phyloP scores from a whole-genome alignment of 169 alveolate species.

The Theileria annulata region DNA sequence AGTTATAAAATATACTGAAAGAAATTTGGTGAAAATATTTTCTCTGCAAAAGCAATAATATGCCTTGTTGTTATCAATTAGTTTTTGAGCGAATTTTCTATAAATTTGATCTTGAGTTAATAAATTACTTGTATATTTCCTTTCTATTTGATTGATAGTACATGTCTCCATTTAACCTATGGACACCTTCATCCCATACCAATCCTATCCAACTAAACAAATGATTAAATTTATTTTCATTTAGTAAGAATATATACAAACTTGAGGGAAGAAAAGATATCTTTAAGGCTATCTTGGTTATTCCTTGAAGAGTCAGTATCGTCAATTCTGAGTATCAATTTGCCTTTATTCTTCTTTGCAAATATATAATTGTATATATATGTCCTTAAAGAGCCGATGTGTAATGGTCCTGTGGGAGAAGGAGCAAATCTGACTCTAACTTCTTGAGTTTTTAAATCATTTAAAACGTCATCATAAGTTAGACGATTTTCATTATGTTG shows the following conservation, averaged over 20 bases:
- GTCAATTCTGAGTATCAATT: slow-evolving; percentile 74
- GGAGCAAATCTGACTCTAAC: slow-evolving; percentile 69
- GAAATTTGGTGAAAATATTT: not conserved
- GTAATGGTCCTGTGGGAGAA: slow-evolving; percentile 81
- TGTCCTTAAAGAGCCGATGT: slow-evolving; percentile 82
- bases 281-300: slow-evolving; percentile 44
- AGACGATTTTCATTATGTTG: not conserved
- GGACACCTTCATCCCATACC: slow-evolving; percentile 81
- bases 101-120: not conserved
- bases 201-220: slow-evolving; percentile 77
- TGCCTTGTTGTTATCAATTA: slow-evolving; percentile 70
- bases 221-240: not conserved
- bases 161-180: slow-evolving; percentile 66
- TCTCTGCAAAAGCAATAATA: slow-evolving; percentile 79
- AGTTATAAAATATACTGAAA: slow-evolving; percentile 37
- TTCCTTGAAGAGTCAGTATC: slow-evolving; percentile 77
- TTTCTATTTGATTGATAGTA: slow-evolving; percentile 79
- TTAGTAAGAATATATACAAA: slow-evolving; percentile 16
- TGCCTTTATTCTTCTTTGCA: slow-evolving; percentile 65
- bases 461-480: not conserved
- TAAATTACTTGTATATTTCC: slow-evolving; percentile 61
- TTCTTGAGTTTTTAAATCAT: not conserved
- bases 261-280: slow-evolving; percentile 72
- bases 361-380: slow-evolving; percentile 77
- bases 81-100: slow-evolving; percentile 70